Evolutionary conservation across 768 basidiomycete species (phyloP).

Genomic region (Tricholoma saponaceum): DNA sequence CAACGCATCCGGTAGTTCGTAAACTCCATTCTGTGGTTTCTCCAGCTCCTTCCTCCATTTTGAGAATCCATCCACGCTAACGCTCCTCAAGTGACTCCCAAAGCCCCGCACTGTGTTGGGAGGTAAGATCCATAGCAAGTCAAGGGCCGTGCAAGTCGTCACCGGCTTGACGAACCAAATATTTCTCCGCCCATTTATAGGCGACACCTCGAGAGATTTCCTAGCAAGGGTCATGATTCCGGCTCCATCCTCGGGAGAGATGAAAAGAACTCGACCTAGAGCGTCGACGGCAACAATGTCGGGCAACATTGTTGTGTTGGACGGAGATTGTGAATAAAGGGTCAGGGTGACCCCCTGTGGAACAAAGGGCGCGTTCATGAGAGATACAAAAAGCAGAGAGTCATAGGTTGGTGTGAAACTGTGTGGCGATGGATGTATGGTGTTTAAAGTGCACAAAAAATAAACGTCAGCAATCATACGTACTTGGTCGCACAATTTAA

Average conservation of each 20-base stretch:
- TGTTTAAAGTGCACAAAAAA: too few relatives aligned
- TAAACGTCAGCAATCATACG: too few relatives aligned
- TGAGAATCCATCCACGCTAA: constrained; percentile 32
- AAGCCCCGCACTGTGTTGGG: constrained; percentile 3
- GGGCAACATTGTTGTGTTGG: constrained; percentile 7
- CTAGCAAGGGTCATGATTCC: constrained; percentile 23
- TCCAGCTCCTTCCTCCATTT: constrained; percentile 23
- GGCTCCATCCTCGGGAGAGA: constrained; percentile 21
- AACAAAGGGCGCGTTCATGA: constrained; percentile 28
- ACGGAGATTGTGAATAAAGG: constrained; percentile 19
- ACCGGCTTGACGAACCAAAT: constrained; percentile 29
- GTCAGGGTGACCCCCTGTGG: constrained; percentile 32
- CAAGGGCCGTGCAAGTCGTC: constrained; percentile 29
- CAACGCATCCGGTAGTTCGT: constrained; percentile 25
- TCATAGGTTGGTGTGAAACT: constrained; percentile 22
- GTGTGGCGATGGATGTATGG: constrained; percentile 20
- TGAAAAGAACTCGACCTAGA: constrained; percentile 22
- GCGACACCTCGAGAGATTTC: constrained; percentile 19
- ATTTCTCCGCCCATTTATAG: constrained; percentile 26
- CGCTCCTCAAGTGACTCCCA: constrained; percentile 18
- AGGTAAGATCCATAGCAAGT: constrained; percentile 24
- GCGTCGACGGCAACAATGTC: constrained; percentile 26
- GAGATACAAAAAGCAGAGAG: constrained; percentile 25
- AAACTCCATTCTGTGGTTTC: constrained; percentile 20
- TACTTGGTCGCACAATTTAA: too few relatives aligned